phyloP scores from a whole-genome alignment of 257 asterid genomes.

The Jacaranda mimosifolia region DNA sequence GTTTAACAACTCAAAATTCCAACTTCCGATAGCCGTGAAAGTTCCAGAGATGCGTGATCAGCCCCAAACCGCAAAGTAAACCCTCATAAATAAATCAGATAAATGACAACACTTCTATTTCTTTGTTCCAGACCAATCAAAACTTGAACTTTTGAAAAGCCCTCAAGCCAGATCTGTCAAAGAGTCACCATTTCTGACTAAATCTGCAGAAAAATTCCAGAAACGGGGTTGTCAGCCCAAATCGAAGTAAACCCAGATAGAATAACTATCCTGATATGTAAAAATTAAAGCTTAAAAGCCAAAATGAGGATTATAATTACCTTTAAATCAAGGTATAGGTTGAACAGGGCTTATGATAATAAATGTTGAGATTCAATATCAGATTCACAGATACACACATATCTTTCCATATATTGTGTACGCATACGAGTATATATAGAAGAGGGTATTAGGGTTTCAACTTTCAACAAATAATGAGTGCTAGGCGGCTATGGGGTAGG shows the following conservation, averaged over 20 bases:
- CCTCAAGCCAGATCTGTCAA: constrained; percentile 23
- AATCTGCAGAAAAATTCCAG: constrained; percentile 48
- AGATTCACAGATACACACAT: background rate
- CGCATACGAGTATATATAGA: background rate
- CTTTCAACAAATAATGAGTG: constrained; percentile 6
- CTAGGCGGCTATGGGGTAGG: constrained; percentile 1
- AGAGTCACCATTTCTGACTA: constrained; percentile 34
- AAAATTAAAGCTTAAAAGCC: background rate
- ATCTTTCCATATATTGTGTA: background rate
- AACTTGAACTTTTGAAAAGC: constrained; percentile 2
- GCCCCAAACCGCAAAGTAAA: background rate
- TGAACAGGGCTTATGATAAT: too few relatives aligned
- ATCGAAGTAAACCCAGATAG: background rate
- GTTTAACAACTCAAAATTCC: background rate
- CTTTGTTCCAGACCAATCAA: background rate
- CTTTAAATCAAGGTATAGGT: background rate
- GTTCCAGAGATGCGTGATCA: background rate
- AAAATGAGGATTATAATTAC: background rate
- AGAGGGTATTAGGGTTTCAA: constrained; percentile 30
- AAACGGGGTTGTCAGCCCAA: background rate
- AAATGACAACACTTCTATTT: background rate
- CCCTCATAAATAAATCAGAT: background rate
- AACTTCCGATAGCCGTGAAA: background rate
- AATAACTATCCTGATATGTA: background rate
- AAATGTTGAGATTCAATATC: background rate